These are phyloP conservation scores for Gentiana macrophylla DNA, from an alignment of 257 asterid species.

Conservation along the genomic window DNA sequence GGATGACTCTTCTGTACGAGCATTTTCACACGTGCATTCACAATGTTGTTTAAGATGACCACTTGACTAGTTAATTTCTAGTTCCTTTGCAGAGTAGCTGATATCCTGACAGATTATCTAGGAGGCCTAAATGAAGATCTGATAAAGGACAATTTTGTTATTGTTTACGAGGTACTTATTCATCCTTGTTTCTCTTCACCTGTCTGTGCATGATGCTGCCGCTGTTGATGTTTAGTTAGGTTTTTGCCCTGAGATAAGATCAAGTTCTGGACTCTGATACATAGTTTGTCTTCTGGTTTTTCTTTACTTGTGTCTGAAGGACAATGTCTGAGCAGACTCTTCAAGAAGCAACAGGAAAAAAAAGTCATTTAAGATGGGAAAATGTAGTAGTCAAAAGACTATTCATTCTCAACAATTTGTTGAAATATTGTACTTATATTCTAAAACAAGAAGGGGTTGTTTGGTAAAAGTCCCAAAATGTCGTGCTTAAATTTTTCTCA, in stretches of 20 bases:
- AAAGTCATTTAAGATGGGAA: too few relatives aligned
- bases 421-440: too few relatives aligned
- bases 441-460: too few relatives aligned
- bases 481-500: too few relatives aligned
- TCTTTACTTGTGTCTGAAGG: neutral
- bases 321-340: neutral
- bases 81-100: conserved; percentile 99
- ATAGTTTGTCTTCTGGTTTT: neutral
- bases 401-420: too few relatives aligned
- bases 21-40: neutral
- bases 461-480: too few relatives aligned
- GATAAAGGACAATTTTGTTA: conserved; percentile 91
- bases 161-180: conserved; percentile 74
- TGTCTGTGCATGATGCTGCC: conserved; percentile 1
- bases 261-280: too few relatives aligned
- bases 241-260: too few relatives aligned
- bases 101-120: conserved; percentile 80
- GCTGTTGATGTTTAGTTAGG: neutral
- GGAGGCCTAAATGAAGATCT: conserved; percentile 93
- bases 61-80: conserved; percentile 51
- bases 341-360: neutral
- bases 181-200: conserved; percentile 1
- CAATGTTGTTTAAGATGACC: conserved; percentile 15
- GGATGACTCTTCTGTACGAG: neutral
- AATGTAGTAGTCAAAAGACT: too few relatives aligned